Evolutionary conservation across 805 yeast genomes (phyloP), one percentile per base, ranked within the genome.

Genomic region (Starmerella apis): DNA sequence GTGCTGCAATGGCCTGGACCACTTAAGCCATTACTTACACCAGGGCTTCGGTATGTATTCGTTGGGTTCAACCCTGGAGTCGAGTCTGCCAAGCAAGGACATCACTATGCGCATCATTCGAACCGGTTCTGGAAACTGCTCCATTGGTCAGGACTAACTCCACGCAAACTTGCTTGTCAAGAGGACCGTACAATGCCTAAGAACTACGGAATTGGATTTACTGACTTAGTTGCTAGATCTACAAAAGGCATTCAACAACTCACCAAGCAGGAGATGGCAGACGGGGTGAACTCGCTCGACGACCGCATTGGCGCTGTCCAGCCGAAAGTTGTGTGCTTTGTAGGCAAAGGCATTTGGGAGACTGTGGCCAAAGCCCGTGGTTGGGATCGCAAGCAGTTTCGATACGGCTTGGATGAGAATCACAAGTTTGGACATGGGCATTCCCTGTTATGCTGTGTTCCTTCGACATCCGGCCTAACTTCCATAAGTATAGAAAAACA

Each of bases 261-360:
- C 20, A 61, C 73, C 1, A 49, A 53, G 22, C 49, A 53, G 8
- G 92, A 83, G 59, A 77, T 80, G 72, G 58, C 68, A 10, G 67
- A 65, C 1, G 79, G 76, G 42, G 84, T 78, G 0, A 79, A 79
- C 0, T 54, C 73, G 33, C 65, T 83, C 23, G 64, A 79, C 19
- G 54, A 55, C 0, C 78, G 75, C 49, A 64, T 83, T 39, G 60
- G 61, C 1, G 41, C 32, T 1, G 53, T 68, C 27, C 49, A 61
- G 1, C 78, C 83, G 0, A 56, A 62, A 25, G 65, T 68, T 30
- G 65, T 80, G 0, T 79, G 82, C 30, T 64, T 83, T 20, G 76
- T 83, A 3, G 92, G 92, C 0, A 80, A 81, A 57, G 86, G 86
- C 0, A 80, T 83, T 6, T 83, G 86, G 86, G 85, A 80, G 48